Conservation (phyloP, 1,284 basidiomycete species). For the Cutaneotrichosporon spelunceum region DNA sequence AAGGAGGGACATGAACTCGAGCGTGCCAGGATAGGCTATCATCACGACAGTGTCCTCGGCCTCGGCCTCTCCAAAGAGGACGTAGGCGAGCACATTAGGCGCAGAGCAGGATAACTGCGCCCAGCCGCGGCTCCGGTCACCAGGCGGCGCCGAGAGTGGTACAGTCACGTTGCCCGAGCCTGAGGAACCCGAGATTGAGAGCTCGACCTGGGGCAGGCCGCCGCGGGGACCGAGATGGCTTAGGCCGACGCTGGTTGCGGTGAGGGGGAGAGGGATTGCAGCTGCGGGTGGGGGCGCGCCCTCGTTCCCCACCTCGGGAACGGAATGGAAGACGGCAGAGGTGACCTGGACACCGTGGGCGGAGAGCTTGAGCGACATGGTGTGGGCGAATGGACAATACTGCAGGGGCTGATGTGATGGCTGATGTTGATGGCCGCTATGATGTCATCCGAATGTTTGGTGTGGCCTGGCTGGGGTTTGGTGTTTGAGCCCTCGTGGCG, state of each 20-base stretch:
- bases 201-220: conserved; percentile 12
- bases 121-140: conserved; percentile 19
- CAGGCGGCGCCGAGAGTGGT: conserved; percentile 8
- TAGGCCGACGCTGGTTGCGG: conserved; percentile 7
- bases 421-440: neutral
- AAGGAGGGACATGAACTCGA: conserved; percentile 48
- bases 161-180: conserved; percentile 6
- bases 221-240: conserved; percentile 12
- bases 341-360: neutral
- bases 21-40: conserved; percentile 20
- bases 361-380: neutral
- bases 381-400: neutral
- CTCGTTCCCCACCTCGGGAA: neutral
- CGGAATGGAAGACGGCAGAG: neutral
- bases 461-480: too few relatives aligned
- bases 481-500: too few relatives aligned
- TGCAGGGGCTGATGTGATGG: too few relatives aligned
- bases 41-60: conserved; percentile 24
- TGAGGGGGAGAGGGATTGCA: neutral
- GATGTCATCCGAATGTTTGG: too few relatives aligned
- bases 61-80: conserved; percentile 9
- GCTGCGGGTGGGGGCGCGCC: neutral
- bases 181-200: neutral
- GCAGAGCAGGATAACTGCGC: conserved; percentile 5
- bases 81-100: conserved; percentile 11